Evolutionary conservation across 169 alveolate species (phyloP).

Genomic region (Blepharisma undulans): DNA sequence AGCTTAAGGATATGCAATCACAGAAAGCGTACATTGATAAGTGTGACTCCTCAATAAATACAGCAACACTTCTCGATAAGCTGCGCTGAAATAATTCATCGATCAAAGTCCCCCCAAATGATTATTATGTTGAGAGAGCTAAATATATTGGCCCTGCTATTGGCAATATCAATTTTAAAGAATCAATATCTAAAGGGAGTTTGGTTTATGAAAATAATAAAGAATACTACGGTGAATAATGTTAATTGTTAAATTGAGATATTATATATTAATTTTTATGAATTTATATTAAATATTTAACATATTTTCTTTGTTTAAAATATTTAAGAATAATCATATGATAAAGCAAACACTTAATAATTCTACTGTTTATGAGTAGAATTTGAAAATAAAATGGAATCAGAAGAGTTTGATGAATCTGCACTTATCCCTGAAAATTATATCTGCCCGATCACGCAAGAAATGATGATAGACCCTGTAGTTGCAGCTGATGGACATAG

Average conservation of each 20-base stretch:
- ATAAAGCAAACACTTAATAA: background rate
- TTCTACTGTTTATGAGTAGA: background rate
- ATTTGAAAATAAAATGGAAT: background rate
- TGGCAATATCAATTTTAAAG: background rate
- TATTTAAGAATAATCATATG: background rate
- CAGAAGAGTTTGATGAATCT: background rate
- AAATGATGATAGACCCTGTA: conserved; percentile 61
- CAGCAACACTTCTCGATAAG: too few relatives aligned
- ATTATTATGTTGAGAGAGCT: background rate
- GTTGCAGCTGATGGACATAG: conserved; percentile 55
- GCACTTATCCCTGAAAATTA: background rate
- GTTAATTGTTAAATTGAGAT: too few relatives aligned
- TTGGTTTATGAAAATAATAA: background rate
- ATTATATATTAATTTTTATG: too few relatives aligned
- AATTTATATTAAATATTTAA: too few relatives aligned
- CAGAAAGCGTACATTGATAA: too few relatives aligned
- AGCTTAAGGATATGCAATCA: too few relatives aligned
- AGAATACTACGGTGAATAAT: background rate
- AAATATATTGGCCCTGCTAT: background rate
- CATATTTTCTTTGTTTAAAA: background rate
- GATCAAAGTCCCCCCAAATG: too few relatives aligned
- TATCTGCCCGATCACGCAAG: conserved; percentile 58
- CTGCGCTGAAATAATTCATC: too few relatives aligned
- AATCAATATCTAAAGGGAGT: background rate
- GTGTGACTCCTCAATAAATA: too few relatives aligned